These are phyloP conservation scores for Phylloporus arenicola DNA, from an alignment of 768 basidiomycete species.

Conservation along the genomic window DNA sequence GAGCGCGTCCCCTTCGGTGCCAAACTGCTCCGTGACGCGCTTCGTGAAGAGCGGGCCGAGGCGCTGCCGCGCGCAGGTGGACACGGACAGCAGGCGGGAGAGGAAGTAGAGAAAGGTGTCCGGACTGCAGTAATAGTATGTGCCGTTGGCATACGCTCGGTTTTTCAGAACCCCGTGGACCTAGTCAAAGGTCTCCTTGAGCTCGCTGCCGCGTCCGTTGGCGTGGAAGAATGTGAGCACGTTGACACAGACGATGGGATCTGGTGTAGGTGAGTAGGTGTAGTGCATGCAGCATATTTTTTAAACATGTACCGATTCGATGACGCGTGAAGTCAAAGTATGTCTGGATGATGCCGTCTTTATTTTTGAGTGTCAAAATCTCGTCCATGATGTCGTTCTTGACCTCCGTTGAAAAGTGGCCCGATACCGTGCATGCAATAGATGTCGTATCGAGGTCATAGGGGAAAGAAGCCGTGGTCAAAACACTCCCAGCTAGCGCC, in stretches of 20 bases:
- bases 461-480: slow-evolving; percentile 12
- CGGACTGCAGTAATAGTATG: slow-evolving; percentile 15
- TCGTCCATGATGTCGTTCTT: slow-evolving; percentile 23
- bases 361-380: slow-evolving; percentile 12
- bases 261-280: neutral
- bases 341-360: slow-evolving; percentile 19
- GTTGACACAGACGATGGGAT: slow-evolving; percentile 17
- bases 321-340: slow-evolving; percentile 21
- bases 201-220: slow-evolving; percentile 16
- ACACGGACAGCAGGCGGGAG: slow-evolving; percentile 17
- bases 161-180: slow-evolving; percentile 19
- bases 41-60: slow-evolving; percentile 14
- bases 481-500: slow-evolving; percentile 2
- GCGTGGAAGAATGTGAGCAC: slow-evolving; percentile 18
- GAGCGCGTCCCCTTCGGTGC: slow-evolving; percentile 18
- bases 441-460: slow-evolving; percentile 19
- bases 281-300: neutral
- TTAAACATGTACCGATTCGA: slow-evolving; percentile 13
- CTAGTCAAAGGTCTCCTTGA: slow-evolving; percentile 20
- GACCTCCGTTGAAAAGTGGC: slow-evolving; percentile 9
- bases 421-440: slow-evolving; percentile 16
- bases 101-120: slow-evolving; percentile 21
- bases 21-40: slow-evolving; percentile 15
- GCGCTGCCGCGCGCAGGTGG: slow-evolving; percentile 12
- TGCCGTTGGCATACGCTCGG: slow-evolving; percentile 17